These are phyloP conservation scores for Populus hybrid DNA, from an alignment of 441 rosid species.

Conservation along the genomic window DNA sequence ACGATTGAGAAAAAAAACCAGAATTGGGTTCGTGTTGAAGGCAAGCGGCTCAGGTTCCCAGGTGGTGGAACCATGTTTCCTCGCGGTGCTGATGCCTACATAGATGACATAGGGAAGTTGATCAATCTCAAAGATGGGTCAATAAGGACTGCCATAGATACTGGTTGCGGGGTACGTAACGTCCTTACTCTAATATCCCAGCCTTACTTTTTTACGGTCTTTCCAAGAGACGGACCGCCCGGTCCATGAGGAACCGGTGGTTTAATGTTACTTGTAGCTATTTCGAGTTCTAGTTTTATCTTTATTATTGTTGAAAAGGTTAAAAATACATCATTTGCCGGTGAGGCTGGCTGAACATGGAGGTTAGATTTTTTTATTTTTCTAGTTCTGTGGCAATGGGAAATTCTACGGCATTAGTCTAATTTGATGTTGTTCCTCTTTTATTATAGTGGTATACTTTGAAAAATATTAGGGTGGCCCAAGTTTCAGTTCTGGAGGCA, in stretches of 20 bases:
- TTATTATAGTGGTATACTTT: too few species aligned
- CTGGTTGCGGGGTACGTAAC: slow-evolving; percentile 83
- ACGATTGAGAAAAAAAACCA: slow-evolving; percentile 85
- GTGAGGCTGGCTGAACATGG: not conserved
- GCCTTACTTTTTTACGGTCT: not conserved
- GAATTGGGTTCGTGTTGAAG: slow-evolving; percentile 73
- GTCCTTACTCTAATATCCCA: not conserved
- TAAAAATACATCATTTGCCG: too few species aligned
- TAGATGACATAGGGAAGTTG: slow-evolving; percentile 62
- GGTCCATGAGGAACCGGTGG: not conserved
- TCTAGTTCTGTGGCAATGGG: too few species aligned
- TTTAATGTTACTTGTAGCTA: not conserved
- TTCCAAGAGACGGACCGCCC: not conserved
- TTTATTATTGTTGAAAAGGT: too few species aligned
- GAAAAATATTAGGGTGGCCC: too few species aligned
- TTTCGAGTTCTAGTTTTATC: not conserved
- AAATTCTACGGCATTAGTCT: too few species aligned
- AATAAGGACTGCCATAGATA: slow-evolving; percentile 80
- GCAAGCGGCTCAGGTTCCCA: slow-evolving; percentile 72
- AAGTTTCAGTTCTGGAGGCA: too few species aligned
- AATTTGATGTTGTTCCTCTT: too few species aligned
- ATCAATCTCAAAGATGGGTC: slow-evolving; percentile 73
- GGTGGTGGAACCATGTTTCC: slow-evolving; percentile 98
- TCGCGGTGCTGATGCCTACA: slow-evolving; percentile 72
- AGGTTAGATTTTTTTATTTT: not conserved